phyloP scores from a whole-genome alignment of 2,329 filamentous ascomycete genomes.

The Colletotrichum tamarilloi region DNA sequence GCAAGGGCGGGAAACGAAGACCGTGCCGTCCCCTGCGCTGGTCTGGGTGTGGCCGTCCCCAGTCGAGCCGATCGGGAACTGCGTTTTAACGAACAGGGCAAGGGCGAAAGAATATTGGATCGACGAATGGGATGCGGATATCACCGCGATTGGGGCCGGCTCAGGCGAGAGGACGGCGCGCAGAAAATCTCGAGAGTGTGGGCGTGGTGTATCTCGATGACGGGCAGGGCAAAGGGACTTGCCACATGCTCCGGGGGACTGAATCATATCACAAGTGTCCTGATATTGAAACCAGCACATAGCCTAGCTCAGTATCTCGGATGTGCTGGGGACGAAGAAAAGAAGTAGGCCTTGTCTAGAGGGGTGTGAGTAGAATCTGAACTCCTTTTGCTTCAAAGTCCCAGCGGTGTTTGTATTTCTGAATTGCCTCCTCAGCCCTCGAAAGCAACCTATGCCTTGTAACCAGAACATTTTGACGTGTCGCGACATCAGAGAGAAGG shows the following conservation, averaged over 20 bases:
- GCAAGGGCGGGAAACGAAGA: conserved; percentile 20
- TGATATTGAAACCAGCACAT: background rate
- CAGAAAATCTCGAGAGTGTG: background rate
- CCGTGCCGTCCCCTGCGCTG: conserved; percentile 10
- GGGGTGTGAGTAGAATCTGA: conserved; percentile 5
- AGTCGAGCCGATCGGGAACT: background rate
- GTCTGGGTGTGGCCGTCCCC: background rate
- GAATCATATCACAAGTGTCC: background rate
- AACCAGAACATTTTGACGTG: background rate
- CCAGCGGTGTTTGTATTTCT: no score
- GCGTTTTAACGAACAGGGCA: background rate
- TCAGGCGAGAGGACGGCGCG: conserved; percentile 6
- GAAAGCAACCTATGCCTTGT: background rate
- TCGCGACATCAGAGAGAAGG: background rate
- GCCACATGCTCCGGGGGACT: background rate
- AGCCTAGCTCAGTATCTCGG: background rate
- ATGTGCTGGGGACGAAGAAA: background rate
- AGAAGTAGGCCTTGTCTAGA: background rate
- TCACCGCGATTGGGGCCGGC: background rate
- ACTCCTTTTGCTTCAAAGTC: background rate
- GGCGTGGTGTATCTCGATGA: background rate
- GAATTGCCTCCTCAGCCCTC: background rate
- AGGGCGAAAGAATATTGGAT: background rate
- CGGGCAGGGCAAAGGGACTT: background rate
- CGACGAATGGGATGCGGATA: conserved; percentile 4